Conservation (phyloP, 306 rosid species). For the Abrus pulchellus region DNA sequence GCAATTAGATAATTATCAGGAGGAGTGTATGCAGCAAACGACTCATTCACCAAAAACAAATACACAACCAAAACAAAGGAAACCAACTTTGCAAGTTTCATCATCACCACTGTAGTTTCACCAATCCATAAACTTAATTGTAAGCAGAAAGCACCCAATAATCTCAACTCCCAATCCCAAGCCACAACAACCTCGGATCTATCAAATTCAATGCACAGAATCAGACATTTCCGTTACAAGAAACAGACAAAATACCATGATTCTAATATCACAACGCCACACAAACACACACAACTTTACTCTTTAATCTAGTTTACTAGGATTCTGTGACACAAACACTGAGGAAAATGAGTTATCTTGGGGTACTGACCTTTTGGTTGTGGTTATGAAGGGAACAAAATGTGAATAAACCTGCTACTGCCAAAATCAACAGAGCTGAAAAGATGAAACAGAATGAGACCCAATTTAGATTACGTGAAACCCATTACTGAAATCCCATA, state of each 20-base stretch:
- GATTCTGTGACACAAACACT: background rate
- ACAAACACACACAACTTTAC: background rate
- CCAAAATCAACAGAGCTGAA: constrained; percentile 22
- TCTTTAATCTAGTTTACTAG: background rate
- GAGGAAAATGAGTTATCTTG: background rate
- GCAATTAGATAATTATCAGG: constrained; percentile 79
- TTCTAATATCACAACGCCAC: constrained; percentile 16
- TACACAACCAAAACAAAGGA: constrained; percentile 56
- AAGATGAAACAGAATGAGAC: constrained; percentile 31
- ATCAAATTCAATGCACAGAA: constrained; percentile 44
- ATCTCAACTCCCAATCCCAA: constrained; percentile 50
- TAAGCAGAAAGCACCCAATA: constrained; percentile 23
- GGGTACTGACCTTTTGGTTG: constrained; percentile 40
- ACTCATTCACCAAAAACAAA: constrained; percentile 55
- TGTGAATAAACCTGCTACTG: constrained; percentile 24
- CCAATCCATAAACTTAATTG: constrained; percentile 41
- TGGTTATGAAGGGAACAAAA: constrained; percentile 33
- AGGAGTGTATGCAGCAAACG: constrained; percentile 69
- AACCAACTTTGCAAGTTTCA: constrained; percentile 58
- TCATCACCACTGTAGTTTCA: constrained; percentile 52
- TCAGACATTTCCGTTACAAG: constrained; percentile 43
- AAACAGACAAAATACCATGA: constrained; percentile 35
- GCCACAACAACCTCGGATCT: constrained; percentile 53
- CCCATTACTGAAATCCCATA: constrained; percentile 45
- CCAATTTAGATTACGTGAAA: constrained; percentile 47